Percentiles rank a stretch among this genome's conserved stretches.
Evolutionary conservation across 2,329 filamentous ascomycete species (phyloP).

Genomic region (Sporothrix euskadiensis): DNA sequence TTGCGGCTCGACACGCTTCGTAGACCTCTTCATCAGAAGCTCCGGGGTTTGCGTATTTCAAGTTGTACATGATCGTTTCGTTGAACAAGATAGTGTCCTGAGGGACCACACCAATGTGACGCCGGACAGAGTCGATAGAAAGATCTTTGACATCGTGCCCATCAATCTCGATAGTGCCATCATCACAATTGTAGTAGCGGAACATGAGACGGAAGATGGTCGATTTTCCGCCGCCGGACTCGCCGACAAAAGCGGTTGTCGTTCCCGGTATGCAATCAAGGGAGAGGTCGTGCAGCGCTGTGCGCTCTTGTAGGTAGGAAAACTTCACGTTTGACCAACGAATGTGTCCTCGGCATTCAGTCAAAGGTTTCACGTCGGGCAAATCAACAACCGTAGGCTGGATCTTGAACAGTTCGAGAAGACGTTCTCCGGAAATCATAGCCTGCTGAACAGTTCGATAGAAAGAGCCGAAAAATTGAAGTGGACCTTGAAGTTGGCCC

Average conservation of each 20-base stretch:
- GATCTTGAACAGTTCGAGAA: conserved; percentile 95
- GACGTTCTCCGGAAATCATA: conserved; percentile 94
- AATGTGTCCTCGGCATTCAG: conserved; percentile 75
- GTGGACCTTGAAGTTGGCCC: conserved; percentile 74
- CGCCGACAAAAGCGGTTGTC: conserved; percentile 92
- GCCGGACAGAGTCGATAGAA: conserved; percentile 89
- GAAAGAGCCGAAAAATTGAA: conserved; percentile 91
- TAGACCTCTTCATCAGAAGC: conserved; percentile 53
- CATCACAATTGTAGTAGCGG: conserved; percentile 86
- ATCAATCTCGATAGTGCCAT: conserved; percentile 81
- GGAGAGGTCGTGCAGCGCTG: conserved; percentile 77
- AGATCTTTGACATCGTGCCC: conserved; percentile 79
- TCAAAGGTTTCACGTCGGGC: conserved; percentile 62
- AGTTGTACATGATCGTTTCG: conserved; percentile 57
- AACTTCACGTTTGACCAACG: conserved; percentile 88
- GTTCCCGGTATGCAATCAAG: conserved; percentile 88
- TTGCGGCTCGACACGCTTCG: conserved; percentile 54
- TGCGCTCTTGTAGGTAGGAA: conserved; percentile 82
- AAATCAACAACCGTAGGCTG: conserved; percentile 85
- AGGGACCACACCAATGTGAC: conserved; percentile 91
- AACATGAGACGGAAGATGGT: conserved; percentile 95
- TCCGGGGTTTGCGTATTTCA: conserved; percentile 53
- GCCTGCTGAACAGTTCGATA: conserved; percentile 94
- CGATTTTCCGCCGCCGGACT: conserved; percentile 95
- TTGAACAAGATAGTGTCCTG: conserved; percentile 80